A percentile compares a stretch with the other conserved stretches of the same genome.
These are phyloP conservation scores for Meira nashicola DNA, from an alignment of 1,284 basidiomycete species.

Conservation along the genomic window DNA sequence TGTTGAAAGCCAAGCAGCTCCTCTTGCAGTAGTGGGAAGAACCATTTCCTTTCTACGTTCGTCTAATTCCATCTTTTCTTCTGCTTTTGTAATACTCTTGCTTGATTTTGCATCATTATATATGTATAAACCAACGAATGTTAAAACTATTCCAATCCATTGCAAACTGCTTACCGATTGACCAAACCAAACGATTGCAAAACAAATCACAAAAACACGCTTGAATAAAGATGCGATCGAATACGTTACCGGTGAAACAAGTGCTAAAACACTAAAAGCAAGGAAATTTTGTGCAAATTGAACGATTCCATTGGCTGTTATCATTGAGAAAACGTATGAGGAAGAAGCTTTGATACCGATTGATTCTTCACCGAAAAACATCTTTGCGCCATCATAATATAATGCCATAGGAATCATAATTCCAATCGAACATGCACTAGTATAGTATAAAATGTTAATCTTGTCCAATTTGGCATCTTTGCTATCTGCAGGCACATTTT, in stretches of 20 bases:
- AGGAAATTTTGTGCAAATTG: slow-evolving; percentile 97
- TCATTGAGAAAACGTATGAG: slow-evolving; percentile 5
- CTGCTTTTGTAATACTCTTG: slow-evolving; percentile 17
- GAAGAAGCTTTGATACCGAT: slow-evolving; percentile 2
- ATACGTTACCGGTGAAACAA: slow-evolving; percentile 96
- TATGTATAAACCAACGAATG: slow-evolving; percentile 86
- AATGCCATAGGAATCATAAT: slow-evolving; percentile 47
- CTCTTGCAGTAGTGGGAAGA: background rate
- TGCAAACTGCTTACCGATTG: slow-evolving; percentile 81
- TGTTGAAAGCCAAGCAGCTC: background rate
- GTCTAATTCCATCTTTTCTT: slow-evolving; percentile 2
- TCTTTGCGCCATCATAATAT: slow-evolving; percentile 31
- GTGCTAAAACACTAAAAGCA: slow-evolving; percentile 89
- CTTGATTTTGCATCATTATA: slow-evolving; percentile 81
- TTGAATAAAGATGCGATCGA: slow-evolving; percentile 97
- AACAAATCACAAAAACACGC: slow-evolving; percentile 93
- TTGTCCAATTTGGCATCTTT: slow-evolving; percentile 74
- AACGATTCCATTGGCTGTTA: slow-evolving; percentile 76
- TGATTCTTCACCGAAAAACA: slow-evolving; percentile 12
- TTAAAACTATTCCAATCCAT: slow-evolving; percentile 74
- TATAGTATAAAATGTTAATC: slow-evolving; percentile 91
- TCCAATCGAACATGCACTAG: slow-evolving; percentile 81
- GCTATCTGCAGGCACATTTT: background rate
- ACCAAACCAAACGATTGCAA: slow-evolving; percentile 94
- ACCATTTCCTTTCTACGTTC: background rate